These are phyloP conservation scores for Albatrellus ellisii DNA, from an alignment of 768 basidiomycete species.

Conservation along the genomic window DNA sequence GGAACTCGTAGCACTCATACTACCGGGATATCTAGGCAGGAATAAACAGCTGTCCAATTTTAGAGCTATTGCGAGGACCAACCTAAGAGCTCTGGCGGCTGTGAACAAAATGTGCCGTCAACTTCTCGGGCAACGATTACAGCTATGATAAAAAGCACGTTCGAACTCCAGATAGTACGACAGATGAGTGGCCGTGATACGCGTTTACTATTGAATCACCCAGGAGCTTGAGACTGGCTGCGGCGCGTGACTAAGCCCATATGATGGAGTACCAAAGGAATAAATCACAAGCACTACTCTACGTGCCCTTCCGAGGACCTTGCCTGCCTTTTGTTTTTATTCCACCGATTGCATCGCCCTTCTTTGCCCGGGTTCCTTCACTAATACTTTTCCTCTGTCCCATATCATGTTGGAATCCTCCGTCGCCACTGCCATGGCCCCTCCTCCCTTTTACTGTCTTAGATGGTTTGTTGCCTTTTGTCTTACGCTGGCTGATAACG, in stretches of 20 bases:
- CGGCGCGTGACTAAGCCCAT: too few relatives aligned
- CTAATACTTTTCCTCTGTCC: slow-evolving; percentile 27
- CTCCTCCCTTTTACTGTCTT: slow-evolving; percentile 4
- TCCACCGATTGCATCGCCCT: slow-evolving; percentile 40
- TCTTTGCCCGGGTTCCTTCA: slow-evolving; percentile 60
- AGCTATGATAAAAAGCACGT: too few relatives aligned
- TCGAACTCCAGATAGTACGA: too few relatives aligned
- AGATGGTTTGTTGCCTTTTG: slow-evolving; percentile 19
- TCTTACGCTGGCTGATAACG: slow-evolving; percentile 25
- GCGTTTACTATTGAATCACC: too few relatives aligned
- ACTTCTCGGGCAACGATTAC: too few relatives aligned
- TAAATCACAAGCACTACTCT: not conserved
- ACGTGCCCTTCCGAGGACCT: slow-evolving; percentile 18
- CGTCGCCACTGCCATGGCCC: slow-evolving; percentile 15
- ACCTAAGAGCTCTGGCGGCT: too few relatives aligned
- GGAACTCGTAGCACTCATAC: slow-evolving; percentile 29
- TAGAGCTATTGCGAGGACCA: too few relatives aligned
- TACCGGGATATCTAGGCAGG: too few relatives aligned
- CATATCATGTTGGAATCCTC: slow-evolving; percentile 48
- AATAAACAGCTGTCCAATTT: too few relatives aligned
- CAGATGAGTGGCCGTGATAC: too few relatives aligned
- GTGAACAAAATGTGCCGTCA: too few relatives aligned
- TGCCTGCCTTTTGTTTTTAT: slow-evolving; percentile 38
- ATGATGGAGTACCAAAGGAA: not conserved
- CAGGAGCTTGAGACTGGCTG: too few relatives aligned